Conservation (phyloP, 192 early-diverging fungal species). For the Coemansia sp. region DNA sequence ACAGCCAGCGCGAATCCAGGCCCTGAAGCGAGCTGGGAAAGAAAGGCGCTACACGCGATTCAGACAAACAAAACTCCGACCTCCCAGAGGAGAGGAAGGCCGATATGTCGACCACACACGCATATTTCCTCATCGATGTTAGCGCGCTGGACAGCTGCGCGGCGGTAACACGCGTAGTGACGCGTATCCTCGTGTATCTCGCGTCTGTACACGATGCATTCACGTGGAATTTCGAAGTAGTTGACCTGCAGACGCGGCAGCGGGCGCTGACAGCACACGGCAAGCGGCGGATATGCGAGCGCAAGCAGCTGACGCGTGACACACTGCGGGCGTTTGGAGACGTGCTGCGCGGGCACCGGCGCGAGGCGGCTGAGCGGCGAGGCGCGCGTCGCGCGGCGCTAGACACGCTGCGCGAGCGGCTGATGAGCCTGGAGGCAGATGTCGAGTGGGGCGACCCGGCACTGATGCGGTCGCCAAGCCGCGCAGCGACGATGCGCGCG, state of each 20-base stretch:
- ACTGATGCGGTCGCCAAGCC: conserved; percentile 41
- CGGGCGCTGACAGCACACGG: conserved; percentile 10
- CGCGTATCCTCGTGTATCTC: conserved; percentile 39
- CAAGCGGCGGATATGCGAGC: conserved; percentile 23
- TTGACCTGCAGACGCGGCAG: conserved; percentile 18
- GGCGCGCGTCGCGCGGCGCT: background rate
- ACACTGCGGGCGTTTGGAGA: conserved; percentile 7
- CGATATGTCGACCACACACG: conserved; percentile 30
- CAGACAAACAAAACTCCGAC: background rate
- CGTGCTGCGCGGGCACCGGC: conserved; percentile 1
- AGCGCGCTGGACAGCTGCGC: background rate
- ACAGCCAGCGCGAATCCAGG: no score
- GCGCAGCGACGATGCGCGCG: conserved; percentile 6
- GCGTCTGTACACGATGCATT: conserved; percentile 21
- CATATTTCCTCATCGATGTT: conserved; percentile 49
- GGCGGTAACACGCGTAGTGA: conserved; percentile 9
- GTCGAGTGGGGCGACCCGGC: conserved; percentile 53
- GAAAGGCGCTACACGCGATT: no score
- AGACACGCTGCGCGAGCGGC: conserved; percentile 24
- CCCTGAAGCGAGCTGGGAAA: no score
- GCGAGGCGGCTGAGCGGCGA: background rate
- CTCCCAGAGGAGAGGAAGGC: background rate
- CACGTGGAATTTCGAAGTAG: conserved; percentile 49
- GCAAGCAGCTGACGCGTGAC: conserved; percentile 9
- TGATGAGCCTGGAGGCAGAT: conserved; percentile 49